A percentile compares a stretch with the other conserved stretches of the same genome.
Evolutionary conservation across 768 basidiomycete genomes (phyloP).

Genomic region (Mycena kentingensis): DNA sequence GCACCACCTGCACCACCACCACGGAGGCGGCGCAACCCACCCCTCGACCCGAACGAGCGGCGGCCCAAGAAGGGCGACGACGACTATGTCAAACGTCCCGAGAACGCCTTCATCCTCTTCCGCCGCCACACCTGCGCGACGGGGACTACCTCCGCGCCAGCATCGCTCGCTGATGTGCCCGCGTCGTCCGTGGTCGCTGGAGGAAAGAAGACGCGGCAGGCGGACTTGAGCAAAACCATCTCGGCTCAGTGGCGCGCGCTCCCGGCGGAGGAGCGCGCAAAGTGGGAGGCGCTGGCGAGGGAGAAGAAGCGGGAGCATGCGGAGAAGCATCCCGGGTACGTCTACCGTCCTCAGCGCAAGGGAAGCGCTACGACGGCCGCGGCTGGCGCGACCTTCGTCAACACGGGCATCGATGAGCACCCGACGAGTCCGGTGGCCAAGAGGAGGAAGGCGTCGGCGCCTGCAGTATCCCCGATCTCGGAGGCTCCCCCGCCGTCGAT

Average conservation of each 20-base stretch:
- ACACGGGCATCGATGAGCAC: too few species aligned
- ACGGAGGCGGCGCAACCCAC: conserved; percentile 54
- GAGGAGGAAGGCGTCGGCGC: conserved; percentile 39
- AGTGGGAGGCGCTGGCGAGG: conserved; percentile 78
- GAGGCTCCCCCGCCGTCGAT: background rate
- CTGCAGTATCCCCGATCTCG: background rate
- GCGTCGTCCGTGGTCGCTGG: conserved; percentile 3
- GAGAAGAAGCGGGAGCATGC: conserved; percentile 80
- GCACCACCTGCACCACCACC: conserved; percentile 44
- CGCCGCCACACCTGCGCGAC: conserved; percentile 76
- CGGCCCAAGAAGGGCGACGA: conserved; percentile 73
- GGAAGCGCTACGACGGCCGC: conserved; percentile 30
- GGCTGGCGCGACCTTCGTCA: too few species aligned
- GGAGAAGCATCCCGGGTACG: conserved; percentile 71
- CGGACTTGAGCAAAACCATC: conserved; percentile 79
- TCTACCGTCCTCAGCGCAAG: conserved; percentile 70
- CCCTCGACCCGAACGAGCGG: conserved; percentile 50
- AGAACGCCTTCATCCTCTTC: conserved; percentile 85
- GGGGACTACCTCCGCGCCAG: conserved; percentile 28
- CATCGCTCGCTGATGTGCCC: background rate
- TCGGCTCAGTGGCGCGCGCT: conserved; percentile 79
- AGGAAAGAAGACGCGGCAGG: conserved; percentile 70
- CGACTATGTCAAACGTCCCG: conserved; percentile 80
- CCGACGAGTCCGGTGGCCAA: too few species aligned
- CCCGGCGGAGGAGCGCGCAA: conserved; percentile 60